These are phyloP conservation scores for Parmales sp. DNA, from an alignment of 108 stramenopile species.

Conservation along the genomic window DNA sequence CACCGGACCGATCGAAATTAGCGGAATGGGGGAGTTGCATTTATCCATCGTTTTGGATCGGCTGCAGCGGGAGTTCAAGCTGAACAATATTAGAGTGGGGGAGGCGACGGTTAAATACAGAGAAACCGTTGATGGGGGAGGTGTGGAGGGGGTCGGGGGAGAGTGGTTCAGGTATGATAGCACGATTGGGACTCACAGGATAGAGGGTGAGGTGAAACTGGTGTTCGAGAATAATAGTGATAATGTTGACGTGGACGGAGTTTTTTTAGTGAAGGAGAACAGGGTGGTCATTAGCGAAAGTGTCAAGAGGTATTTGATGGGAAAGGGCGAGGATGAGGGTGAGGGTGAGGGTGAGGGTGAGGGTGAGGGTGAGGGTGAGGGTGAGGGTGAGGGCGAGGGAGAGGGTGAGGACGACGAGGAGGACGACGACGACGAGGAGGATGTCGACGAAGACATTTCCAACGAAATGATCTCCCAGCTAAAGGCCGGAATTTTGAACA, in stretches of 20 bases:
- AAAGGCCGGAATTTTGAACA: constrained; percentile 63
- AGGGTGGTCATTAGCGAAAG: background rate
- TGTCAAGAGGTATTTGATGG: background rate
- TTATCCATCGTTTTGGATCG: no score
- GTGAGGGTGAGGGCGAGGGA: background rate
- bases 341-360: background rate
- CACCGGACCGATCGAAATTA: no score
- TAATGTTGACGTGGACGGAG: no score
- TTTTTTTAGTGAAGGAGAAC: background rate
- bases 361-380: background rate
- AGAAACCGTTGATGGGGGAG: background rate
- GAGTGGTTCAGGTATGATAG: background rate
- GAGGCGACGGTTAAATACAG: no score
- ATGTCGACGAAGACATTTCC: constrained; percentile 38
- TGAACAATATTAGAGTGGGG: no score
- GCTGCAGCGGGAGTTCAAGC: no score
- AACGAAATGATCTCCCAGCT: constrained; percentile 58
- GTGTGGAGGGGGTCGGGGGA: background rate
- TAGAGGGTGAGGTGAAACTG: no score
- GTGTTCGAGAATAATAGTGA: no score
- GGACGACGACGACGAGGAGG: constrained; percentile 32
- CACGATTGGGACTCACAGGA: no score
- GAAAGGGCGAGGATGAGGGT: background rate
- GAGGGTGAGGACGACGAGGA: constrained; percentile 39
- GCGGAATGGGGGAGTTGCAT: no score